Base-by-base conservation (phyloP, 2,329 filamentous ascomycete genomes). In the Gremmenia infestans region DNA sequence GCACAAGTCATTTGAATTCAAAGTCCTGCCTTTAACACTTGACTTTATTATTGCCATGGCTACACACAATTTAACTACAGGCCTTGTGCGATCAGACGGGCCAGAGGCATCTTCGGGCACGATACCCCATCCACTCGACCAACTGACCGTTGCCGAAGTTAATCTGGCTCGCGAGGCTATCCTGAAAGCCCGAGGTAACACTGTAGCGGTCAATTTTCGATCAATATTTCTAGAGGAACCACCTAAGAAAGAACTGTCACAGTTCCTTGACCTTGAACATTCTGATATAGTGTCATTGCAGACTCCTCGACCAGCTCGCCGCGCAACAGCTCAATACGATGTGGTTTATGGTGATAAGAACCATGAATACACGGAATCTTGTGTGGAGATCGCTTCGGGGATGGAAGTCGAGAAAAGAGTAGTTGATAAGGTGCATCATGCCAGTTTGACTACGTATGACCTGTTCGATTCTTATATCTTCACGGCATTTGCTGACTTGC, bases 321-420 rank as follows among this genome's bases (percentile, higher is more conserved):
- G 79, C 50, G 81, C 80, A 2, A 74, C 77, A 45, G 77, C 78
- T 35, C 78, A 81, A 63, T 84, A 83, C 69, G 81, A 81, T 68
- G 74, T 83, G 49, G 76, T 82, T 55, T 76, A 78, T 4, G 63
- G 68, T 5, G 76, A 80, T 43, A 76, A 75, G 43, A 70, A 78
- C 6, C 77, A 78, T 5, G 75, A 77, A 52, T 85, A 81, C 60
- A 73, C 79, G 45, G 81, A 85, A 62, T 76, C 79, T 0, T 66
- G 81, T 32, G 71, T 81, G 8, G 77, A 81, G 62, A 62, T 82
- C 14, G 72, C 71, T 14, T 61, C 68, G 4, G 71, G 68, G 32
- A 71, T 72, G 53, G 71, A 74, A 14, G 67, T 78, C 1, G 70
- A 71, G 9, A 74, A 78, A 52, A 71, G 72, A n/a, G 62, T 77